phyloP scores from a whole-genome alignment of 2,329 filamentous ascomycete genomes.

The Neofusicoccum sp. region DNA sequence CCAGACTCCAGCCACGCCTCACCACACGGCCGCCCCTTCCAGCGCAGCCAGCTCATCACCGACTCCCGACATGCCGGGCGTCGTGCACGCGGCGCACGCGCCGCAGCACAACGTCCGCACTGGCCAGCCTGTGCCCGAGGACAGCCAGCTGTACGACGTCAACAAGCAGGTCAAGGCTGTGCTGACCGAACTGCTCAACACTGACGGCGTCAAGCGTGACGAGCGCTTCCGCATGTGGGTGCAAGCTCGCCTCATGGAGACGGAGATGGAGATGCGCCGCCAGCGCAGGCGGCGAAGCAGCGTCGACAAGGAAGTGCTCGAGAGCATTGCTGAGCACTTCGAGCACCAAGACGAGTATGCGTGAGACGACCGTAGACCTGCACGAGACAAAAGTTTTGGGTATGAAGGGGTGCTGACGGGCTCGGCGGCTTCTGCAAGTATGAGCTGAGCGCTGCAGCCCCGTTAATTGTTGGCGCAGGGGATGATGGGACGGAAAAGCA shows the following conservation, averaged over 20 bases:
- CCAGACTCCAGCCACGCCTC: conserved; percentile 6
- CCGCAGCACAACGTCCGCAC: conserved; percentile 23
- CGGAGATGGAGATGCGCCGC: conserved; percentile 52
- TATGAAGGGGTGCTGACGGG: too few species aligned
- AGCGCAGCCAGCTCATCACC: conserved; percentile 12
- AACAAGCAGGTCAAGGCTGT: conserved; percentile 58
- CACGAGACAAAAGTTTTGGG: background rate
- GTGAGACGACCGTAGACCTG: background rate
- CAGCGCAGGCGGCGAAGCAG: conserved; percentile 44
- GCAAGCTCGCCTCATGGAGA: conserved; percentile 56
- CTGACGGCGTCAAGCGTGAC: conserved; percentile 52
- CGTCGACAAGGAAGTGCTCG: conserved; percentile 37
- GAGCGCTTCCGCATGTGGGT: conserved; percentile 52
- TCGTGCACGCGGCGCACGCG: background rate
- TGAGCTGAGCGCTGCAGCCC: background rate
- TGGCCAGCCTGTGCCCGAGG: conserved; percentile 15
- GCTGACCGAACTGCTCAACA: conserved; percentile 58
- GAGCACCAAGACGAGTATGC: conserved; percentile 26
- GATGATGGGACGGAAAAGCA: conserved; percentile 1
- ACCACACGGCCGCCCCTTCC: conserved; percentile 10
- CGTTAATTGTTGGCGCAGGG: background rate
- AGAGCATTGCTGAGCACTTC: conserved; percentile 39
- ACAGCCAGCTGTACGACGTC: conserved; percentile 50
- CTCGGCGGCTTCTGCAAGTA: too few species aligned
- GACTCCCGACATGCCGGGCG: conserved; percentile 10